Evolutionary conservation across 805 yeast genomes (phyloP), one percentile per base, ranked within the genome.

Genomic region (Cyberlindnera amylophila): DNA sequence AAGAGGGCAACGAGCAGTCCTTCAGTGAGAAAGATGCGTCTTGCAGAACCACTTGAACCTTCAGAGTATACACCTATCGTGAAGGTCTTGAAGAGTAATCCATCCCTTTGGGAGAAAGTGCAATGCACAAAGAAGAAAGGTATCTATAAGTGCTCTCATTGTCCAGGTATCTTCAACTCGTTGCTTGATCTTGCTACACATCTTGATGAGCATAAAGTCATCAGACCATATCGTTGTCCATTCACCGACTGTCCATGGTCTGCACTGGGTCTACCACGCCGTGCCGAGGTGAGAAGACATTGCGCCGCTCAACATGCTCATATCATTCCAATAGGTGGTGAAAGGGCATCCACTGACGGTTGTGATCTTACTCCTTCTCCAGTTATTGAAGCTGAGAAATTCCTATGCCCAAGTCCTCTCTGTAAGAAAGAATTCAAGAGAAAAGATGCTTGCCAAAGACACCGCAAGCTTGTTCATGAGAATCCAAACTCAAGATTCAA

Each of bases 391-490:
- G 39, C 44, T 17, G 41, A 40, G 10, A 29, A 19, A 15, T 46
- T 47, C n/a, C 33, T 46, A 4, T 69, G 73, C 43, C 48, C 61
- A 0, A 51, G 59, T 34, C 51, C 55, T 4, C 54, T 54, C 38
- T 79, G 85, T 50, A 69, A 66, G 9, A 75, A 72, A 47, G 53
- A 51, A 7, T 78, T 79, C 52, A 70, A 70, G 46, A 61, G 84
- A 38, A 70, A 68, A 40, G 84, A 79, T 54, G 72, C 82, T 1
- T 64, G 71, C 42, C 68, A 65, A 33, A 66, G 84, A 49, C 86
- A 79, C 51, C 65, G 65, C 23, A 67, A 68, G 38, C 62, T 77
- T 45, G 81, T 75, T 12, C 82, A 78, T 53, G 52, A 61, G 17
- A 69, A 70, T 39, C 51, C 52, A 6, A 52, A 59, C 4, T 67